A percentile compares a stretch with the other conserved stretches of the same genome.
phyloP scores from a whole-genome alignment of 108 stramenopile genomes.

The Nitzschia sp. region DNA sequence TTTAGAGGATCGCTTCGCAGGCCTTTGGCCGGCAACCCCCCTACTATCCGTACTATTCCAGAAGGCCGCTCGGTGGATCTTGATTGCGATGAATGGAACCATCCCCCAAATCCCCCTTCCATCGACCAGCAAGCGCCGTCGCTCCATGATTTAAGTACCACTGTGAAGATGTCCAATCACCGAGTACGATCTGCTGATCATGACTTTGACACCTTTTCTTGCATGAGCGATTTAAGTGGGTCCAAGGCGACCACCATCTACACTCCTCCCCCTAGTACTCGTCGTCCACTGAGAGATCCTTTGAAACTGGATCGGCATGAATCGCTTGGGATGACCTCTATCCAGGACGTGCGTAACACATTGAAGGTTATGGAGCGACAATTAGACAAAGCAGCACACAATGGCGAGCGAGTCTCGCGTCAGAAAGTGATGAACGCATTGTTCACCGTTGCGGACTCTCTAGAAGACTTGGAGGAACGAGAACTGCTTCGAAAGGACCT shows the following conservation, averaged over 20 bases:
- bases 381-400: constrained; percentile 14
- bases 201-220: constrained; percentile 16
- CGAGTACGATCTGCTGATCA: constrained; percentile 5
- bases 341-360: constrained; percentile 24
- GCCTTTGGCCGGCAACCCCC: not conserved
- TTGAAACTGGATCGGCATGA: constrained; percentile 19
- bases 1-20: not conserved
- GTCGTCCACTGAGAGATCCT: not conserved
- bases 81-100: not conserved
- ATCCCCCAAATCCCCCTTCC: not conserved
- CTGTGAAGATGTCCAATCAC: not conserved
- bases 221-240: constrained; percentile 27
- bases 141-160: not conserved
- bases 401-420: constrained; percentile 19
- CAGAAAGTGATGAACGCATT: constrained; percentile 30
- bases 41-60: not conserved
- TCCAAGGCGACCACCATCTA: constrained; percentile 6
- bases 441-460: constrained; percentile 30
- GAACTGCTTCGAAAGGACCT: constrained; percentile 16
- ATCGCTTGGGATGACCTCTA: constrained; percentile 26
- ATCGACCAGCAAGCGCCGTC: constrained; percentile 5
- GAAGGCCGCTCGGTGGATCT: not conserved
- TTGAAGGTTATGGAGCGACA: constrained; percentile 26
- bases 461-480: constrained; percentile 29
- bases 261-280: not conserved